Percentiles rank a stretch among this genome's conserved stretches.
These are phyloP conservation scores for Avena eriantha DNA, from an alignment of 176 grass and related monocot genomes.

Conservation along the genomic window DNA sequence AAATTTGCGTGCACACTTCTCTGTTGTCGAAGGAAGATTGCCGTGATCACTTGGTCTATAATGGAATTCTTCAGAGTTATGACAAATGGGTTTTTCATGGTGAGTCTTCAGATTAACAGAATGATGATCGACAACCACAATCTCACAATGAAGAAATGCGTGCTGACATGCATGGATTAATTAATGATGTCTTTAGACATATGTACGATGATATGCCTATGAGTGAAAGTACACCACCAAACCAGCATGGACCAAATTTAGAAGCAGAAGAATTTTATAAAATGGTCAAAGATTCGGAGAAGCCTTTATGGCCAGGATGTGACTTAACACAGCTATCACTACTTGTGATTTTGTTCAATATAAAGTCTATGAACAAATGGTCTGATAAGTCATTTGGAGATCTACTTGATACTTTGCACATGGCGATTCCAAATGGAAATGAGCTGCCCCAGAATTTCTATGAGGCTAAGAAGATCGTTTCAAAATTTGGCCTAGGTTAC, in stretches of 20 bases:
- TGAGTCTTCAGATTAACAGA: not conserved
- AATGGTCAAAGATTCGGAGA: slow-evolving; percentile 14
- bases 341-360: slow-evolving; percentile 36
- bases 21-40: not conserved
- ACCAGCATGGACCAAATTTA: not conserved
- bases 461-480: slow-evolving; percentile 26
- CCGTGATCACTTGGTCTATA: not conserved
- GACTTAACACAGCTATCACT: not conserved
- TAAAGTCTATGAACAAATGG: slow-evolving; percentile 34
- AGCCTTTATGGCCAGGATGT: not conserved
- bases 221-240: not conserved
- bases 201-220: not conserved
- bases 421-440: slow-evolving; percentile 11
- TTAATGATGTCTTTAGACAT: not conserved
- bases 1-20: not conserved
- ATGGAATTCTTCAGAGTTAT: slow-evolving; percentile 11
- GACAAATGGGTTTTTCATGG: slow-evolving; percentile 20
- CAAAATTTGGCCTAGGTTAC: slow-evolving; percentile 31
- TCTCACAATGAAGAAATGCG: slow-evolving; percentile 1
- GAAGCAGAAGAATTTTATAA: slow-evolving; percentile 29
- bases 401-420: slow-evolving; percentile 1
- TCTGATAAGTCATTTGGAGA: not conserved
- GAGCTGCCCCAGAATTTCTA: not conserved
- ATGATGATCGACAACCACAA: not conserved
- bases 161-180: not conserved